A percentile compares a stretch with the other conserved stretches of the same genome.
Conservation (phyloP, 345 rosid genomes). For the Lenwebbia sp. region DNA sequence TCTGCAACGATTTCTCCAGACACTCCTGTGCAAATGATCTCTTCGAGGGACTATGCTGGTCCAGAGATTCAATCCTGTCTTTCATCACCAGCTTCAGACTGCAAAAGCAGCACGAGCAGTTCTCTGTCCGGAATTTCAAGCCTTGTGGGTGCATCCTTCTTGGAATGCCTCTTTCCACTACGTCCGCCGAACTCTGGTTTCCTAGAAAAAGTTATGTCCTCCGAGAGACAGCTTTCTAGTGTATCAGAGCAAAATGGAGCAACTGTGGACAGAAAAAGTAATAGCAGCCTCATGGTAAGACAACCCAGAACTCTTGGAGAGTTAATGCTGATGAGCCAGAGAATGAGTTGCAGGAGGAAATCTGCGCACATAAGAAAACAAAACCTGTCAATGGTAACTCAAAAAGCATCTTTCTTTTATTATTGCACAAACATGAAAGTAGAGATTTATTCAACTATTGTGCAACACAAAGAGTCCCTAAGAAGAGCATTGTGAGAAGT, state of each 20-base stretch:
- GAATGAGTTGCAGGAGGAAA: conserved; percentile 62
- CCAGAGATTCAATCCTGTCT: conserved; percentile 20
- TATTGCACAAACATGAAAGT: background rate
- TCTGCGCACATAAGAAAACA: conserved; percentile 42
- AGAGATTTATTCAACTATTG: background rate
- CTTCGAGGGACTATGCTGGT: conserved; percentile 7
- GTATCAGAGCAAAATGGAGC: conserved; percentile 7
- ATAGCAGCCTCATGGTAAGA: conserved; percentile 18
- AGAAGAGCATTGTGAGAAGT: background rate
- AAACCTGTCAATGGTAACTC: conserved; percentile 44
- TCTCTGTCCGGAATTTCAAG: conserved; percentile 53
- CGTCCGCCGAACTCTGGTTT: conserved; percentile 36
- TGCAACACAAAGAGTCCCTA: background rate
- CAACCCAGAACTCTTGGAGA: conserved; percentile 65
- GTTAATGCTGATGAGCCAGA: conserved; percentile 71
- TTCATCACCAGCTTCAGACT: conserved; percentile 48
- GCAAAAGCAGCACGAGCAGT: conserved; percentile 57
- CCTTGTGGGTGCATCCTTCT: conserved; percentile 60
- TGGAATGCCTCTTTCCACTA: conserved; percentile 82
- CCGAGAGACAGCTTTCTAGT: conserved; percentile 9
- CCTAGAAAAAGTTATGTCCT: conserved; percentile 14
- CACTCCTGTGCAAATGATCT: conserved; percentile 18
- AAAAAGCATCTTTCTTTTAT: background rate
- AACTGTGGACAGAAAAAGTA: conserved; percentile 4
- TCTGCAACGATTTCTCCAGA: conserved; percentile 10